Percentiles rank a stretch among this genome's conserved stretches.
phyloP scores from a whole-genome alignment of 495 filamentous ascomycete genomes.

The Aspergillus funiculosus region DNA sequence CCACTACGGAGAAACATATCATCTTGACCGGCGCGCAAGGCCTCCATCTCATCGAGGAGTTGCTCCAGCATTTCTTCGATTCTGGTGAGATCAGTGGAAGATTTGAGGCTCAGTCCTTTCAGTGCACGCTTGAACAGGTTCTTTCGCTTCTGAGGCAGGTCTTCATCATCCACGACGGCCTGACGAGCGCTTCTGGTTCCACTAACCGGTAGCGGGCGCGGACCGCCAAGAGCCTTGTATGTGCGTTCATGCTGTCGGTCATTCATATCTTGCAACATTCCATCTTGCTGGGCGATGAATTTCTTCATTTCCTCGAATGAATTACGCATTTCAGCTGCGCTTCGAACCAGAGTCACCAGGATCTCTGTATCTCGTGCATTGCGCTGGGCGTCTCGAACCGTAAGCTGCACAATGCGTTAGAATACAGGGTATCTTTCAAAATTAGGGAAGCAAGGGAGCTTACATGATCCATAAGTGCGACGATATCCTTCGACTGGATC shows the following conservation, averaged over 20 bases:
- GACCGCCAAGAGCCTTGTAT: slow-evolving; percentile 76
- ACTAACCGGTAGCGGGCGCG: slow-evolving; percentile 70
- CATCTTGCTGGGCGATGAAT: slow-evolving; percentile 80
- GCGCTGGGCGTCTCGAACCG: slow-evolving; percentile 92
- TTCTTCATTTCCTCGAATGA: slow-evolving; percentile 96
- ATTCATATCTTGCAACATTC: slow-evolving; percentile 71
- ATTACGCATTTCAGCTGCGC: slow-evolving; percentile 94
- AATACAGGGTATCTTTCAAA: neutral
- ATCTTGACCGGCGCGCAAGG: slow-evolving; percentile 61
- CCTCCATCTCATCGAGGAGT: slow-evolving; percentile 84
- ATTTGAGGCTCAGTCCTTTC: slow-evolving; percentile 79
- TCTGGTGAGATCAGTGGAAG: slow-evolving; percentile 76
- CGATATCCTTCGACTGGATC: slow-evolving; percentile 95
- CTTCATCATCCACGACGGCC: slow-evolving; percentile 61
- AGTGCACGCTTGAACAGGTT: slow-evolving; percentile 89
- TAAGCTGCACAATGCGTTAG: slow-evolving; percentile 55
- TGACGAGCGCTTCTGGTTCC: slow-evolving; percentile 41
- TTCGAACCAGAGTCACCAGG: slow-evolving; percentile 84
- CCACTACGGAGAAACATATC: slow-evolving; percentile 20
- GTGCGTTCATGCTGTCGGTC: slow-evolving; percentile 82
- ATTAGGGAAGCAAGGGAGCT: slow-evolving; percentile 24
- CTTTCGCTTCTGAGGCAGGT: slow-evolving; percentile 70
- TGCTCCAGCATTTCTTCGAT: slow-evolving; percentile 96
- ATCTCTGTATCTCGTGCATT: slow-evolving; percentile 97
- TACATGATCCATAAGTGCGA: slow-evolving; percentile 95